A percentile compares a stretch with the other conserved stretches of the same genome.
Conservation (phyloP, 129 eudicot genomes). For the Flaveria linearis region DNA sequence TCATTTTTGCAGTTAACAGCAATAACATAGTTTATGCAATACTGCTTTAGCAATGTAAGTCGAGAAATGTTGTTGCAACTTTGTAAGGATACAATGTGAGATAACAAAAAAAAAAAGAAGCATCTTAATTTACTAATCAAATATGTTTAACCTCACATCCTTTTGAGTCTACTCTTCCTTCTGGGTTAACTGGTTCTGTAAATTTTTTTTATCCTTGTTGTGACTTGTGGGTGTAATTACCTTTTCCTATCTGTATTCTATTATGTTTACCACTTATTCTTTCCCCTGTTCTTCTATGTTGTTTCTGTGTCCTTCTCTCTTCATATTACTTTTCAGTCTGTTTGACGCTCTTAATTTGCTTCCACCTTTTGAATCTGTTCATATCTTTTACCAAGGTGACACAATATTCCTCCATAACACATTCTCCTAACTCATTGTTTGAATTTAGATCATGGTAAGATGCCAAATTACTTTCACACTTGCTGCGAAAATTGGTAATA, state of each 20-base stretch:
- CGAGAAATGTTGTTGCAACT: too few relatives aligned
- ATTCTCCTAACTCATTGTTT: not conserved
- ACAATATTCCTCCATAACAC: conserved; percentile 1
- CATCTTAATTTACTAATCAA: not conserved
- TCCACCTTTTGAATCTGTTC: not conserved
- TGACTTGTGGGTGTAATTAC: not conserved
- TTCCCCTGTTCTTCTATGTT: not conserved
- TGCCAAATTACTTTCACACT: conserved; percentile 6
- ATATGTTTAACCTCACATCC: not conserved
- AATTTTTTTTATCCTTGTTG: not conserved
- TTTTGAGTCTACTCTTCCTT: conserved; percentile 2
- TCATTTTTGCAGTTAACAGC: not conserved
- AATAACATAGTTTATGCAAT: not conserved
- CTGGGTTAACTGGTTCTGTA: not conserved
- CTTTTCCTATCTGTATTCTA: not conserved
- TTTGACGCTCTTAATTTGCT: not conserved
- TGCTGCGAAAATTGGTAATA: not conserved
- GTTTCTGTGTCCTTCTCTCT: not conserved
- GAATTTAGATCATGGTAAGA: not conserved
- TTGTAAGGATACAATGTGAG: too few relatives aligned
- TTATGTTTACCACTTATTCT: not conserved
- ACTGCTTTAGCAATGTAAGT: too few relatives aligned
- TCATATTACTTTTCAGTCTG: not conserved
- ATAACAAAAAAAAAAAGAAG: not conserved
- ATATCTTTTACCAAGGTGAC: not conserved